These are phyloP conservation scores for Balansia obtecta DNA, from an alignment of 2,329 filamentous ascomycete genomes.

Conservation along the genomic window DNA sequence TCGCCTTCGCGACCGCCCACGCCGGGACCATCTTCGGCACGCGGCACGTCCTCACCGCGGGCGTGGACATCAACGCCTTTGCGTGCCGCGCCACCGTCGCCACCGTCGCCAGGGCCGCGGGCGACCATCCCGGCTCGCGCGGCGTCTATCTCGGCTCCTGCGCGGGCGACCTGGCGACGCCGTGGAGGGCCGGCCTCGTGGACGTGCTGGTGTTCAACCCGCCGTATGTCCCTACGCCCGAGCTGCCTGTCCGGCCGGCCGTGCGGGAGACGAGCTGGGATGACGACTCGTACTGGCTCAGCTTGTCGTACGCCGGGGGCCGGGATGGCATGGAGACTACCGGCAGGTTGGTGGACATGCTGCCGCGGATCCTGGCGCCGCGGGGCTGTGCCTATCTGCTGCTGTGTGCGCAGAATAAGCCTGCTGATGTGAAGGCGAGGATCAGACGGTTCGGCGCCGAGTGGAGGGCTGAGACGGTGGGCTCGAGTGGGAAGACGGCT, in stretches of 20 bases:
- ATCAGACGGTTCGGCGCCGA: slow-evolving; percentile 37
- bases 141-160: slow-evolving; percentile 52
- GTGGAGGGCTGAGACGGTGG: slow-evolving; percentile 71
- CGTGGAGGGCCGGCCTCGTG: slow-evolving; percentile 44
- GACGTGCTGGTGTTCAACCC: slow-evolving; percentile 95
- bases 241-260: slow-evolving; percentile 45
- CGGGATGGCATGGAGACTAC: slow-evolving; percentile 90
- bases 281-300: slow-evolving; percentile 70
- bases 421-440: slow-evolving; percentile 55
- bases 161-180: slow-evolving; percentile 55
- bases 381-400: slow-evolving; percentile 80
- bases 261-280: slow-evolving; percentile 44
- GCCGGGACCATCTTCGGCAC: slow-evolving; percentile 60
- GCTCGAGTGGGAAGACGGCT: slow-evolving; percentile 71
- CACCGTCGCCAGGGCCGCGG: slow-evolving; percentile 46
- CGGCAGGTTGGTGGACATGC: slow-evolving; percentile 56
- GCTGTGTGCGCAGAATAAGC: slow-evolving; percentile 82
- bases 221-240: slow-evolving; percentile 82
- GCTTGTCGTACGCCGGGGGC: slow-evolving; percentile 81
- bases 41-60: slow-evolving; percentile 56
- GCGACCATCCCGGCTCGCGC: slow-evolving; percentile 22
- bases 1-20: slow-evolving; percentile 76
- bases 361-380: slow-evolving; percentile 50
- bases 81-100: slow-evolving; percentile 64
- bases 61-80: slow-evolving; percentile 74